Evolutionary conservation across 1,284 basidiomycete genomes (phyloP), one percentile per base, ranked within the genome.

Genomic region (Exobasidium rhododendri): DNA sequence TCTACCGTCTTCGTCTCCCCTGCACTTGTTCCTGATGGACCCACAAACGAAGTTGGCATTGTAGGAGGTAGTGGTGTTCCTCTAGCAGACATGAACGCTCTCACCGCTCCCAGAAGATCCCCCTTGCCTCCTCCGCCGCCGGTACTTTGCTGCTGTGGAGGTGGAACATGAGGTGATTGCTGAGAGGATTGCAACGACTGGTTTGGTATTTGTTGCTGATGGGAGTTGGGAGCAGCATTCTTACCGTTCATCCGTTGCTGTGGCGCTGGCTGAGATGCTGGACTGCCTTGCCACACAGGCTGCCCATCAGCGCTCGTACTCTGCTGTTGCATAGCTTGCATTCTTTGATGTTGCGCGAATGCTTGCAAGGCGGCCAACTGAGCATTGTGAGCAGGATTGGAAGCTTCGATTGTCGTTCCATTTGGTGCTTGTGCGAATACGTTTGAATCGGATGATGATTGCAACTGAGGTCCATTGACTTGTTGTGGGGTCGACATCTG

Each of bases 1-100:
- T 75, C 74, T 46, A 77, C 57, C 3, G 67, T 69, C 43, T 74
- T 70, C 49, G 65, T 70, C 45, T 74, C 75, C 45, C 69, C 71
- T 5, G 65, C 65, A 22, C 51, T 35, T 28, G 63, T 68, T 29
- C 61, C 61, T 2, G 69, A 61, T 1, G 75, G 75, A 35, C 70
- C 75, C 4, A 68, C 59, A 47, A 77, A 77, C 45, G 63, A 64
- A 54, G 68, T 57, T 0, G 64, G 43, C 14, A 70, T 60, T 47
- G 73, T 67, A 0, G 64, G 63, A 2, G 72, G 67, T 22, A 71
- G 65, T 3, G 67, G 66, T 17, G 70, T 70, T 10, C 75, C 75
- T 4, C 72, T 60, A 58, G 72, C 70, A 1, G 56, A 40, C 70
- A 76, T 68, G 44, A 77, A 77, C 45, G 66, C 58, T 28, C 67